Evolutionary conservation across 345 rosid species (phyloP).

Genomic region (Melaleuca quinquenervia): DNA sequence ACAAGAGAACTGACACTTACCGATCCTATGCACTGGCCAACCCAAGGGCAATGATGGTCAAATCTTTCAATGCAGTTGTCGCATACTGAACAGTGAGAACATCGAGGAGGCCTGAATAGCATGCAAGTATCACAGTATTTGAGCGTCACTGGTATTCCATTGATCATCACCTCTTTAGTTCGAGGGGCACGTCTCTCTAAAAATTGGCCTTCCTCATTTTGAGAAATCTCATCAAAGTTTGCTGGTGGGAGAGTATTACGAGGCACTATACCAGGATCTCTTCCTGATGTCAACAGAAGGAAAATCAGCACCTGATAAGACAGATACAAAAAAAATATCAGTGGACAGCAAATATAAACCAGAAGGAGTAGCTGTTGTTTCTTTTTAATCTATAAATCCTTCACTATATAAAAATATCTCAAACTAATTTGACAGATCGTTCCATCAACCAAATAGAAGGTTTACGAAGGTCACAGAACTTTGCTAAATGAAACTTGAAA

Average conservation of each 20-base stretch:
- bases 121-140: slow-evolving; percentile 93
- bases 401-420: not conserved
- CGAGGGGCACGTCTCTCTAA: slow-evolving; percentile 49
- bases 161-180: slow-evolving; percentile 53
- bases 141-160: slow-evolving; percentile 64
- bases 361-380: not conserved
- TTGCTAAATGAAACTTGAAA: not conserved
- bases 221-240: slow-evolving; percentile 25
- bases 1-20: slow-evolving; percentile 25
- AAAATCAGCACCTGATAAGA: slow-evolving; percentile 51
- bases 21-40: slow-evolving; percentile 97
- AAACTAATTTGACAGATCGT: not conserved
- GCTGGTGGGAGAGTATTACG: slow-evolving; percentile 71
- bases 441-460: not conserved
- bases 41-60: slow-evolving; percentile 99
- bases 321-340: not conserved
- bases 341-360: not conserved
- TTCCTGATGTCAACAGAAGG: slow-evolving; percentile 75
- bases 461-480: not conserved
- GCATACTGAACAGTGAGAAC: slow-evolving; percentile 98
- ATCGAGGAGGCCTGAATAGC: slow-evolving; percentile 94
- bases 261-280: slow-evolving; percentile 95
- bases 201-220: slow-evolving; percentile 35
- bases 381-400: not conserved
- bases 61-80: slow-evolving; percentile 93